Evolutionary conservation across 305 asterid genomes (phyloP), one percentile per base, ranked within the genome.

Genomic region (Plantago rigida): DNA sequence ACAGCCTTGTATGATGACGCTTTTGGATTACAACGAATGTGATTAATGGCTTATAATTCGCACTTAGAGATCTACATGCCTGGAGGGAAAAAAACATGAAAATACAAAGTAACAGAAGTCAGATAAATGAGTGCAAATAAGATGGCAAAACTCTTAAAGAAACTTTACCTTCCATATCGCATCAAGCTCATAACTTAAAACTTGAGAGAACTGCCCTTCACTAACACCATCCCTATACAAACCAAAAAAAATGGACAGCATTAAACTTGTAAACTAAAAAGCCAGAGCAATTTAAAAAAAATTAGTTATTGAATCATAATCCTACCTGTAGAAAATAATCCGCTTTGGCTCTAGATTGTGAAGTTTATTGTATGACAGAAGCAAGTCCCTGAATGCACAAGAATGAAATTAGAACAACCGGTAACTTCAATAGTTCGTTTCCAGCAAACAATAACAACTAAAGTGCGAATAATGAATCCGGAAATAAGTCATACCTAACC

Each of bases 121-220:
- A 22, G 26, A 22, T 22, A 22, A 22, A 22, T 22, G 26, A 22
- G 26, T 22, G 26, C 26, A 2, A 2, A 22, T 22, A 22, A 22
- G 2, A 22, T 22, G 26, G 26, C 1, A 22, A 22, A 22, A 22
- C 26, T 22, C 26, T 22, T 2, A 2, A 22, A 22, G 26, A 22
- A 22, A 22, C 26, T 22, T 22, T 46, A 87, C 99, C 94, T 84
- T 87, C 17, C 97, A 87, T 53, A 94, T 94, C 0, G 99, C 97
- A 78, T 89, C 96, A 13, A 89, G 96, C 66, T 89, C 99, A 64
- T 70, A 80, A 19, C 85, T 94, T 67, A 89, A 66, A 26, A 94
- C 95, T 77, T 87, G 96, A 69, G 87, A 87, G 68, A 94, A 89
- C 67, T 93, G 99, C 15, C 99, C 99, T 70, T 93, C 99, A 48